Evolutionary conservation across 2,329 filamentous ascomycete species (phyloP).

Genomic region (Arachnopeziza araneosa): DNA sequence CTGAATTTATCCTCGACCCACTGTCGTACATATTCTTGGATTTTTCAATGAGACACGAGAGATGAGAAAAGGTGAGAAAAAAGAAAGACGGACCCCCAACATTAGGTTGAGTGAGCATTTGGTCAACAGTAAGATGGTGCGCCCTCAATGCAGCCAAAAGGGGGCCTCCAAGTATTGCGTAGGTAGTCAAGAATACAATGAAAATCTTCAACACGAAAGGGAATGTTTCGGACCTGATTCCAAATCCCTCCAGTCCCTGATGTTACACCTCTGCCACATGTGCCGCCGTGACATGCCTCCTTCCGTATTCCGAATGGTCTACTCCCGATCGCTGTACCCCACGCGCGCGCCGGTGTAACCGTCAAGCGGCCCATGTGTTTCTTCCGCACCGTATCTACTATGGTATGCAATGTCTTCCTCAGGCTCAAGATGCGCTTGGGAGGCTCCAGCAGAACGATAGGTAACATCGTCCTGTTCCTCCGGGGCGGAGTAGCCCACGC

Average conservation of each 20-base stretch:
- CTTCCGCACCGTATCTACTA: conserved; percentile 22
- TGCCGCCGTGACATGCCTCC: neutral
- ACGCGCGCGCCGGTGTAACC: neutral
- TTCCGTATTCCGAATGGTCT: neutral
- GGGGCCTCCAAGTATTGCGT: neutral
- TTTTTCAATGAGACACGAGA: neutral
- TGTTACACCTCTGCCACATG: neutral
- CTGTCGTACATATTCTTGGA: neutral
- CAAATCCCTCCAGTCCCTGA: neutral
- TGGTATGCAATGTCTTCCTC: conserved; percentile 25
- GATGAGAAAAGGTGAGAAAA: neutral
- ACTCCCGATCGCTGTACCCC: conserved; percentile 1
- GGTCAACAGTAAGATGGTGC: neutral
- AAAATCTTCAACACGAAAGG: neutral
- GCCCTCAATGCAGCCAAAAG: neutral
- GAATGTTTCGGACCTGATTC: neutral
- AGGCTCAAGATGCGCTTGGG: neutral
- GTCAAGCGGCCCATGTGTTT: conserved; percentile 14
- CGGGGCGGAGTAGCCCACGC: conserved; percentile 16
- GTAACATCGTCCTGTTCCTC: conserved; percentile 5
- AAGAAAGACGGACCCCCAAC: neutral
- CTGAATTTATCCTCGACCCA: neutral
- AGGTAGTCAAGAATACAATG: neutral
- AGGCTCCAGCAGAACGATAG: neutral
- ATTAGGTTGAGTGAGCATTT: neutral